Evolutionary conservation across 2,329 filamentous ascomycete species (phyloP).

Genomic region (Penicillium corylophilum): DNA sequence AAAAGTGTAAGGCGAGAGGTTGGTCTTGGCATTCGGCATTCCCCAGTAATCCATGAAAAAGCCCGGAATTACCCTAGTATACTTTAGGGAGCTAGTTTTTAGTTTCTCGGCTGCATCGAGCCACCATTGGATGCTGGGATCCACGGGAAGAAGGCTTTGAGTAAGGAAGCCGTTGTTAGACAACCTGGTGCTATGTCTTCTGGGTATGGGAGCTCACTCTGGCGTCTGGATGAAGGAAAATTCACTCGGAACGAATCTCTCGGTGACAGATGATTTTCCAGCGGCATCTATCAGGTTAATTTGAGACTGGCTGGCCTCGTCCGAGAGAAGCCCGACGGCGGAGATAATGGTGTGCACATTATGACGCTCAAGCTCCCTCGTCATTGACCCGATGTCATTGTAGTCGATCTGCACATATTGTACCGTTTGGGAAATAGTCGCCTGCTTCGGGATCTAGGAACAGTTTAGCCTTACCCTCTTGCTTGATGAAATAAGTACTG

Average conservation of each 20-base stretch:
- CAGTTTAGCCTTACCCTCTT: not conserved
- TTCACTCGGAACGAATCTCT: constrained; percentile 46
- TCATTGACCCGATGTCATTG: constrained; percentile 28
- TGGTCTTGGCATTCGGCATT: constrained; percentile 37
- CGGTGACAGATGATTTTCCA: constrained; percentile 38
- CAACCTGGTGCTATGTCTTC: not conserved
- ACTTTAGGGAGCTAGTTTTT: constrained; percentile 36
- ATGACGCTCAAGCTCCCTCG: constrained; percentile 34
- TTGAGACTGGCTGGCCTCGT: constrained; percentile 34
- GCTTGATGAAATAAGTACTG: constrained; percentile 4
- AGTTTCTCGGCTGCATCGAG: constrained; percentile 31
- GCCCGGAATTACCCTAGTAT: constrained; percentile 42
- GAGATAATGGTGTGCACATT: constrained; percentile 50
- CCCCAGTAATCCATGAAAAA: constrained; percentile 52
- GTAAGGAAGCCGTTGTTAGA: not conserved
- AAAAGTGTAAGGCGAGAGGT: constrained; percentile 43
- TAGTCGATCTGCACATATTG: constrained; percentile 35
- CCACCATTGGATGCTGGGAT: constrained; percentile 33
- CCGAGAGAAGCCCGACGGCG: constrained; percentile 34
- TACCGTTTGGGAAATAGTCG: constrained; percentile 4
- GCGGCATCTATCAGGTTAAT: constrained; percentile 49
- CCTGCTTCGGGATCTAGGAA: not conserved
- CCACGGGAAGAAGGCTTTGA: constrained; percentile 26
- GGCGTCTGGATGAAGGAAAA: constrained; percentile 40
- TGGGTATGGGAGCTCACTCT: constrained; percentile 23